These are phyloP conservation scores for Theobroma cacao DNA, from an alignment of 345 rosid genomes.

Conservation along the genomic window DNA sequence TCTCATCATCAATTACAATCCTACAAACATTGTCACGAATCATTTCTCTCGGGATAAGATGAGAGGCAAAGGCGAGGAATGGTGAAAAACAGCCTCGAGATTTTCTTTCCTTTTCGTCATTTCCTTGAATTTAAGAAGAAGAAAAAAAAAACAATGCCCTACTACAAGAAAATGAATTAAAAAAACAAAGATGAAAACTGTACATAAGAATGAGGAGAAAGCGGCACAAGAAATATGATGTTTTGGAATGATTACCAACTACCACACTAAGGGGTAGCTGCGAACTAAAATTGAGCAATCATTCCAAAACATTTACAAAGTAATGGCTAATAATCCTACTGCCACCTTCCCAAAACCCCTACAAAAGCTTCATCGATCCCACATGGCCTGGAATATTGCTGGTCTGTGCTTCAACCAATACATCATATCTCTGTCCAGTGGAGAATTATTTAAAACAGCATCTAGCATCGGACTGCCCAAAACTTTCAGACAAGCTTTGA, in stretches of 20 bases:
- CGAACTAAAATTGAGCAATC: constrained; percentile 30
- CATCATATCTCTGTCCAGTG: constrained; percentile 76
- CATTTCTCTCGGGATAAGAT: neutral
- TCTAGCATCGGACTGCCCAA: constrained; percentile 97
- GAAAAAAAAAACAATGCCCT: constrained; percentile 13
- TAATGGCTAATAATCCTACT: constrained; percentile 10
- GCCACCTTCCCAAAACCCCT: constrained; percentile 12
- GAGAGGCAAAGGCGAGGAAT: neutral
- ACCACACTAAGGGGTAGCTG: constrained; percentile 41
- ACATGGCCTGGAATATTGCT: constrained; percentile 60
- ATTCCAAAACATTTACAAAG: constrained; percentile 37
- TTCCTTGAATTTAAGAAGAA: neutral
- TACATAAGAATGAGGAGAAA: constrained; percentile 54
- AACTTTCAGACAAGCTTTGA: constrained; percentile 51
- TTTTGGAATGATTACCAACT: constrained; percentile 47
- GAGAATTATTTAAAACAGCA: constrained; percentile 45
- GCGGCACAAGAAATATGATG: constrained; percentile 17
- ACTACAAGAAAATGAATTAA: constrained; percentile 41
- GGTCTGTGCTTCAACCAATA: constrained; percentile 91
- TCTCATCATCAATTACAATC: no score
- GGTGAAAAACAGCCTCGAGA: neutral
- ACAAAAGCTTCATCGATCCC: constrained; percentile 55
- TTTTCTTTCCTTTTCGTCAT: constrained; percentile 12
- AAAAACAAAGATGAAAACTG: constrained; percentile 39
- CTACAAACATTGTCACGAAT: no score